Base-by-base conservation (phyloP, 805 yeast genomes). In the Hemisphaericaspora nanyangensis region DNA sequence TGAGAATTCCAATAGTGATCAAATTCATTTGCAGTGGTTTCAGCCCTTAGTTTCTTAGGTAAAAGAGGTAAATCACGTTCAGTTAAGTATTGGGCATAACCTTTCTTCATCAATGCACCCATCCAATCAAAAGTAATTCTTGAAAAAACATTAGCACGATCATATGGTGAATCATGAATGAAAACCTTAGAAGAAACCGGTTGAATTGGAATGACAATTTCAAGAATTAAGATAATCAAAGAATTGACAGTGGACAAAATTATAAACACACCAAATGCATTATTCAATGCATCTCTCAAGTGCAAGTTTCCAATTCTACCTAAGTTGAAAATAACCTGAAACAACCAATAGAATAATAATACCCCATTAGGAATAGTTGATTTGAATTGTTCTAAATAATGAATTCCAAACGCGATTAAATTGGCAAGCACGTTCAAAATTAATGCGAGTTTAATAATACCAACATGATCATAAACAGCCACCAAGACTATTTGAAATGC, bases 101-200 rank as follows among this genome's bases (percentile, higher is more conserved):
- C 98, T 38, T 77, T 77, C 48, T 66, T 76, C 82, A 93, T 87
- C 52, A 93, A 65, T 1, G 76, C 79, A 16, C 88, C 80, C 95
- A 93, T 87, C 98, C 99, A 93, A 19, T 80, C 65, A 58, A 93
- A 91, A 0, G 95, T 82, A 37, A 91, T 66, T 37, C 76, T 69
- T 2, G 95, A 82, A 46, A 91, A 77, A 12, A 89, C 65, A 55
- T 90, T 81, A 10, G 88, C 85, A 39, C 57, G 58, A 29, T 78
- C 82, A 30, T 67, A 62, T 1, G 82, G 84, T 31, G 68, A 49
- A 13, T 12, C 43, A 43, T 43, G 51, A 42, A 27, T 17, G 35
- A 43, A 44, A 39, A 42, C 49, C 34, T 19, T 37, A 17, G 26
- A 5, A 47, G 50, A 17, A 30, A 43, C n/a, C 46, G 70, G 48